Evolutionary conservation across 1,284 basidiomycete species (phyloP), one percentile per base, ranked within the genome.

Genomic region (Ganoderma sp.): DNA sequence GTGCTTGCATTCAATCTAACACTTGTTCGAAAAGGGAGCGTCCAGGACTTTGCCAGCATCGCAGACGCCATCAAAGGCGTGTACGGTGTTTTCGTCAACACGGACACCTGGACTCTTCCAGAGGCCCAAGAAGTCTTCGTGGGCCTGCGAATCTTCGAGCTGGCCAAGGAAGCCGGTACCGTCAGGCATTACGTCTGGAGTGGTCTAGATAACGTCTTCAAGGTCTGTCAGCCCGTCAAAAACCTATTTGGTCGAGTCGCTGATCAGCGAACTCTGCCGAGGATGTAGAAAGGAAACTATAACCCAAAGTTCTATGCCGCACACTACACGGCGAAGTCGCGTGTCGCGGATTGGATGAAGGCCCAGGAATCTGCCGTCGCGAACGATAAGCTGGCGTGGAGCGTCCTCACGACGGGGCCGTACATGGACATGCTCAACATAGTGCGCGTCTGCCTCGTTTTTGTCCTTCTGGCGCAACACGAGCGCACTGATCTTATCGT

Each of bases 141-240:
- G 19, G 83, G 82, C 0, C 80, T 85, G 64, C 78, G 82, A 25
- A 81, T 85, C 10, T 86, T 83, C 70, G 84, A 87, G 70, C 73
- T 81, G 19, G 83, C 85, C 1, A 81, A 83, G 69, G 78, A 81
- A 43, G 77, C 73, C 1, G 73, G 75, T 12, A 74, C 79, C 19
- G 73, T 84, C 58, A 75, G 78, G 41, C 84, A 86, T 68, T 83
- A 83, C 65, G 76, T 86, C 25, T 86, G 81, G 82, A 84, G 83
- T 70, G 81, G 77, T 63, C 76, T 86, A 6, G 81, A 83, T 65
- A 84, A 85, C 69, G 74, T 75, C 8, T 78, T 77, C 67, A 85
- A 85, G 80, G 84, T 84, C 77, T 79, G 65, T 28, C 6, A 9
- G 22, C 28, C 14, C 2, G 37, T 41, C 10, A n/a, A n/a, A 4